Evolutionary conservation across 225 moss, liverwort and hornwort genomes (phyloP), one percentile per base, ranked within the genome.

Genomic region (Polytrichum commune): DNA sequence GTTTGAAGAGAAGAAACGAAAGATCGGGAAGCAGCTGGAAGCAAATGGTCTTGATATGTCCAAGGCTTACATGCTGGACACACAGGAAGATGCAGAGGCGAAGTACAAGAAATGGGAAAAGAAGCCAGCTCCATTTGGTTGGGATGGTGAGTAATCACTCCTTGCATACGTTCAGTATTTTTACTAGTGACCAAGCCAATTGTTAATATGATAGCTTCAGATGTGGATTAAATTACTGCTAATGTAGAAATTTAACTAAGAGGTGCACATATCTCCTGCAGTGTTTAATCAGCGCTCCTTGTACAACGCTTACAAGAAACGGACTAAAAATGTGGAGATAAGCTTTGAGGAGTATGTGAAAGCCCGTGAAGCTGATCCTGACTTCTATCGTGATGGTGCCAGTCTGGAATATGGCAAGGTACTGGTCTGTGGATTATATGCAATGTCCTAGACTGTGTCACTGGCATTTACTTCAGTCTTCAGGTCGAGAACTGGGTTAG

Each of bases 321-420:
- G 97, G 38, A 68, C 94, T 0, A 98, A 98, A 78, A 86, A 92
- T 60, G 54, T 95, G 38, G 91, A 86, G 65, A 80, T 95, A 63
- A 81, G 79, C 32, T 86, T 91, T 77, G 97, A 98, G 71, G 94
- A 93, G 66, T 98, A 98, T 67, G 75, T 86, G 24, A 76, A 75
- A 79, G 90, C 90, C 54, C 86, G 75, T 63, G 95, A 92, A 78
- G 90, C 92, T 29, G 97, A 95, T 77, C 92, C 97, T 27, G 97
- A 98, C 26, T 95, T 98, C 65, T 95, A 91, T 74, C 95, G 97
- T 64, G 97, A 98, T 78, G 95, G 94, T 29, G 84, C 91, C 73
- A 98, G 97, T 77, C 92, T 98, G 76, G 90, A 98, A 65, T 98
- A 98, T 77, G 97, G 97, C 73, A 98, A 98, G 97, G 97, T 97